phyloP scores from a whole-genome alignment of 192 early-diverging fungal genomes.

The Gaertneriomyces sp. region DNA sequence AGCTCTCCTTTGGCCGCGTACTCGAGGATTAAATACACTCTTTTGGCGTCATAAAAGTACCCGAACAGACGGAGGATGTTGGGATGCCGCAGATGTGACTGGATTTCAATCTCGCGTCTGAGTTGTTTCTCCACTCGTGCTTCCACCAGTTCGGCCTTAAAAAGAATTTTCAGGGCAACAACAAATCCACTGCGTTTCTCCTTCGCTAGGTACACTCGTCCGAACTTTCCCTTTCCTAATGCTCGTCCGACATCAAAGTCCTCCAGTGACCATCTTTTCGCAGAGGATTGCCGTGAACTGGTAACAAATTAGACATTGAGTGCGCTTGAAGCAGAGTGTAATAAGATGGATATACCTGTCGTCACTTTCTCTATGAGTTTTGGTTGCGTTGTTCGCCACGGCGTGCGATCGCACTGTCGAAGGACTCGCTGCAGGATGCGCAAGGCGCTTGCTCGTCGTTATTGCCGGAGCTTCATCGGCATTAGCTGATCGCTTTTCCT shows the following conservation, averaged over 20 bases:
- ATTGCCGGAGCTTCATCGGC: neutral
- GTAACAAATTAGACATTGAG: too few relatives aligned
- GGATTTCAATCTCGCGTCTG: constrained; percentile 93
- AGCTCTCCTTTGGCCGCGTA: constrained; percentile 93
- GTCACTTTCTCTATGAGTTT: too few relatives aligned
- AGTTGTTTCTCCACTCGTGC: constrained; percentile 83
- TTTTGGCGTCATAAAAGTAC: constrained; percentile 92
- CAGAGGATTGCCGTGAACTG: too few relatives aligned
- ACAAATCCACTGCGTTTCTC: constrained; percentile 84
- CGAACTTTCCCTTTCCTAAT: constrained; percentile 96
- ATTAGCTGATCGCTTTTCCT: neutral
- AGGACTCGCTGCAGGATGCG: too few relatives aligned
- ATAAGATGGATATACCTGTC: too few relatives aligned
- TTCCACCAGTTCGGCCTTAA: constrained; percentile 75
- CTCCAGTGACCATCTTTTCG: constrained; percentile 45
- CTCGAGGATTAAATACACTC: constrained; percentile 91
- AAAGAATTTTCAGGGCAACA: constrained; percentile 88
- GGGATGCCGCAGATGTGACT: constrained; percentile 84
- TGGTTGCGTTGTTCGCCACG: too few relatives aligned
- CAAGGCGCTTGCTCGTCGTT: too few relatives aligned
- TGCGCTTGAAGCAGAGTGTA: too few relatives aligned
- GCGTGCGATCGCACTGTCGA: too few relatives aligned
- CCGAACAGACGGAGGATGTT: constrained; percentile 93
- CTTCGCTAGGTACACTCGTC: constrained; percentile 86
- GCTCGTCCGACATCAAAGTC: constrained; percentile 91